Conservation (phyloP, 495 filamentous ascomycete species). For the Hypoxylon fragiforme region DNA sequence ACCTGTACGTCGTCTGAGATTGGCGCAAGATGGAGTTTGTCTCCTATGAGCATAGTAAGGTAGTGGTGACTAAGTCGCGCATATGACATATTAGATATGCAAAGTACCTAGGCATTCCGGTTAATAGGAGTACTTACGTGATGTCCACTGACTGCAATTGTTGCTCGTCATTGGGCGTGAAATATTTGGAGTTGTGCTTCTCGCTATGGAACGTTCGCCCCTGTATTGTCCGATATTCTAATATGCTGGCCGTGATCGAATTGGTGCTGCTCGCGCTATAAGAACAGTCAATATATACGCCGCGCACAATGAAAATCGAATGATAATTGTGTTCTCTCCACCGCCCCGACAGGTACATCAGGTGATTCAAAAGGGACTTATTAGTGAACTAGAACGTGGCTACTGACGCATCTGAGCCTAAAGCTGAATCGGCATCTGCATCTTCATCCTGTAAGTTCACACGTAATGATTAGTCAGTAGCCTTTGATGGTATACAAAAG, state of each 20-base stretch:
- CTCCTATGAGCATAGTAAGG: conserved; percentile 40
- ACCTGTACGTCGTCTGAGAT: conserved; percentile 40
- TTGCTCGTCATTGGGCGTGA: conserved; percentile 39
- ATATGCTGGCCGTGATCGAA: conserved; percentile 50
- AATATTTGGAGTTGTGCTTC: conserved; percentile 32
- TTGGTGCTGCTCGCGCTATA: conserved; percentile 41
- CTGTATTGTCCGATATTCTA: conserved; percentile 49
- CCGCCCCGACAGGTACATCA: no score
- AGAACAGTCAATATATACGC: conserved; percentile 4
- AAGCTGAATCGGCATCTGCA: conserved; percentile 31
- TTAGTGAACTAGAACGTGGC: not conserved
- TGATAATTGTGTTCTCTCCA: not conserved
- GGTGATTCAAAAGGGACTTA: no score
- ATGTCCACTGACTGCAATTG: conserved; percentile 43
- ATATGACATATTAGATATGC: no score
- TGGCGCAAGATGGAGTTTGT: conserved; percentile 61
- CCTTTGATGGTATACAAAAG: not conserved
- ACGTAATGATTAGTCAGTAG: conserved; percentile 8
- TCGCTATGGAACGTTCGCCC: conserved; percentile 46
- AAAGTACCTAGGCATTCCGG: not conserved
- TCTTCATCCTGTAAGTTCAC: conserved; percentile 23
- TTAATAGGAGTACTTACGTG: conserved; percentile 15
- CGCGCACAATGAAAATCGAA: not conserved
- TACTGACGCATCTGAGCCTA: conserved; percentile 38
- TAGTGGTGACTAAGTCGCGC: conserved; percentile 42